Conservation (phyloP, 1,139 yeast genomes). For the Debaryomyces coudertii region DNA sequence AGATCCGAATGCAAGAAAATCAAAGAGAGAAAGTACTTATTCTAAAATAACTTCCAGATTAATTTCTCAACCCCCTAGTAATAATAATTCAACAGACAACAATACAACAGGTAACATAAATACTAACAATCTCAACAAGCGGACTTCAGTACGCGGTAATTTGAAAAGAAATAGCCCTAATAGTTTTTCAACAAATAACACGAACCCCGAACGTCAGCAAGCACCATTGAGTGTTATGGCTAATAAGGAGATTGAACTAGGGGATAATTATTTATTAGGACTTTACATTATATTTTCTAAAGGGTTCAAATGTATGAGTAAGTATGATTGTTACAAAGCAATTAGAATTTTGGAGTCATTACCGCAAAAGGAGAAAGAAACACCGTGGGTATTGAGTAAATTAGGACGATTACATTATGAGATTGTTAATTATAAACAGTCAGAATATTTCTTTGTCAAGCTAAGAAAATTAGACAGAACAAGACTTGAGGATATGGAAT, state of each 20-base stretch:
- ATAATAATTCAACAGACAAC: constrained; percentile 14
- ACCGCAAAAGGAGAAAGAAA: constrained; percentile 63
- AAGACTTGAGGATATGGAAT: constrained; percentile 88
- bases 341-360: constrained; percentile 66
- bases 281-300: constrained; percentile 66
- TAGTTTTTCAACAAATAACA: constrained; percentile 13
- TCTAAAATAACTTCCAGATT: constrained; percentile 58
- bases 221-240: constrained; percentile 18
- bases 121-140: constrained; percentile 16
- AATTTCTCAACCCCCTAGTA: constrained; percentile 46
- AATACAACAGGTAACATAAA: constrained; percentile 9
- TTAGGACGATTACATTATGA: constrained; percentile 85
- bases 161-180: constrained; percentile 35
- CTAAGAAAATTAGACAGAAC: constrained; percentile 75
- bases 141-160: constrained; percentile 19
- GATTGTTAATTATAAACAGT: constrained; percentile 79
- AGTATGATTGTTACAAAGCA: constrained; percentile 81
- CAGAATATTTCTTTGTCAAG: constrained; percentile 63
- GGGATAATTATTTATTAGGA: constrained; percentile 50
- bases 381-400: constrained; percentile 87
- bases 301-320: constrained; percentile 63
- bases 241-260: constrained; percentile 38
- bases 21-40: constrained; percentile 34
- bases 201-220: constrained; percentile 10
- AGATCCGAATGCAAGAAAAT: constrained; percentile 18